Base-by-base conservation (phyloP, 106 monocot genomes). In the Platanthera zijinensis region DNA sequence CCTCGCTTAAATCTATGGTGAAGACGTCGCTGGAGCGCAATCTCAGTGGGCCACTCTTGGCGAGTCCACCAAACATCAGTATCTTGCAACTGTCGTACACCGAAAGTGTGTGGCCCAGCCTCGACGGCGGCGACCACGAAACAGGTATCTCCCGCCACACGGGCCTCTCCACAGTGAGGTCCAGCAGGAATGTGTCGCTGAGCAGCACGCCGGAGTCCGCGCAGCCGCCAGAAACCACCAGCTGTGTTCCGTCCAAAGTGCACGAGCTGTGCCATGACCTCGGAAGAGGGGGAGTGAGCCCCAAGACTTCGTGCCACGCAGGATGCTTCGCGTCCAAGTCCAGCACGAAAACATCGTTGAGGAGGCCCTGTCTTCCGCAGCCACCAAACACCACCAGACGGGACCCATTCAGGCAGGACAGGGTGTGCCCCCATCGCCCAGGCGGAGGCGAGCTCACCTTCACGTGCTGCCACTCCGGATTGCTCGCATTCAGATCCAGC, bases 211-310 rank as follows among this genome's bases (percentile, higher is more conserved):
- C 95, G 7, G 95, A 96, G 75, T 96, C 96, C 19, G 96, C 90
- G 80, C 96, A 96, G 14, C 96, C 96, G 50, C 96, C 96, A 14
- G 96, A 96, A 32, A 96, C 93, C 47, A 96, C 93, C 67, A 96
- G 83, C 76, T 90, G 92, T 19, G 90, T 92, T 25, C 95, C 95
- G 71, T 96, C 95, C 3, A 96, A 76, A 19, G 87, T 96, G 84
- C 95, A 96, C 19, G 95, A 96, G 57, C 95, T 96, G 78, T 96
- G 95, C 95, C 95, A 96, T 12, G 95, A 96, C 48, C 95, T 80
- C 2, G 95, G 95, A 8, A 90, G 82, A 10, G 95, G 95, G 15
- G 95, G 95, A 46, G 88, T 87, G 52, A 92, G 56, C 9, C 95
- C 90, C 64, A 87, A 72, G 13, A 96, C 85, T 74, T 96, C 95